phyloP scores from a whole-genome alignment of 345 rosid species.

The Eutrema japonicum region DNA sequence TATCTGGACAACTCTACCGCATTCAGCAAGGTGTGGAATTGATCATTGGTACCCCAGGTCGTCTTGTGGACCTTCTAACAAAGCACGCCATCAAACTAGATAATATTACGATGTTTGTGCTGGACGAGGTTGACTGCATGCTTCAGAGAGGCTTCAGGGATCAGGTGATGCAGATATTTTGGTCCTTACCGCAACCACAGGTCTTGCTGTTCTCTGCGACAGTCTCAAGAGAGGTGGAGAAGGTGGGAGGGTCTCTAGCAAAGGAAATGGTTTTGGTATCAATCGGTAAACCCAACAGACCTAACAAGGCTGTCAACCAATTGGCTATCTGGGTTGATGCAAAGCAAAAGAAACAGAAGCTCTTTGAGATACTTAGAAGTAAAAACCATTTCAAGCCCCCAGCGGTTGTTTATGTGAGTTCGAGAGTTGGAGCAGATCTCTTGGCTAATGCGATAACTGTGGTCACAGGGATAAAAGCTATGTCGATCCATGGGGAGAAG shows the following conservation, averaged over 20 bases:
- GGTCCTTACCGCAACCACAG: slow-evolving; percentile 78
- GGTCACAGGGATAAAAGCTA: slow-evolving; percentile 72
- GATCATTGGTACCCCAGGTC: slow-evolving; percentile 85
- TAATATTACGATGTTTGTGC: slow-evolving; percentile 55
- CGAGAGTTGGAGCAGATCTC: slow-evolving; percentile 91
- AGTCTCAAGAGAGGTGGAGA: slow-evolving; percentile 67
- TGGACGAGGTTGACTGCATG: slow-evolving; percentile 97
- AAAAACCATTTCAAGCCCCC: slow-evolving; percentile 81
- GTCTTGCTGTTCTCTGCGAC: slow-evolving; percentile 89
- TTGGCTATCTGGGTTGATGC: slow-evolving; percentile 89
- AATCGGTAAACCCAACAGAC: slow-evolving; percentile 65
- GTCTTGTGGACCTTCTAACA: slow-evolving; percentile 78
- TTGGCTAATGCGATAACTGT: slow-evolving; percentile 71
- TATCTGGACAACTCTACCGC: slow-evolving; percentile 77
- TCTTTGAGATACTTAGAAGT: slow-evolving; percentile 80
- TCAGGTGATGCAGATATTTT: slow-evolving; percentile 84
- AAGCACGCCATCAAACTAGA: slow-evolving; percentile 68
- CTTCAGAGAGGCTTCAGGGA: slow-evolving; percentile 89
- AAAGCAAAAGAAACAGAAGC: slow-evolving; percentile 92
- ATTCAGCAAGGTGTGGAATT: slow-evolving; percentile 85
- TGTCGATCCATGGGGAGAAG: slow-evolving; percentile 91
- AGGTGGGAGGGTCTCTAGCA: slow-evolving; percentile 61
- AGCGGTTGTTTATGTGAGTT: slow-evolving; percentile 78
- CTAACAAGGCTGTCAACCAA: slow-evolving; percentile 79
- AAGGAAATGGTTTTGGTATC: slow-evolving; percentile 53